Evolutionary conservation across 192 early-diverging fungal genomes (phyloP).

Genomic region (Ambispora gerdemannii): DNA sequence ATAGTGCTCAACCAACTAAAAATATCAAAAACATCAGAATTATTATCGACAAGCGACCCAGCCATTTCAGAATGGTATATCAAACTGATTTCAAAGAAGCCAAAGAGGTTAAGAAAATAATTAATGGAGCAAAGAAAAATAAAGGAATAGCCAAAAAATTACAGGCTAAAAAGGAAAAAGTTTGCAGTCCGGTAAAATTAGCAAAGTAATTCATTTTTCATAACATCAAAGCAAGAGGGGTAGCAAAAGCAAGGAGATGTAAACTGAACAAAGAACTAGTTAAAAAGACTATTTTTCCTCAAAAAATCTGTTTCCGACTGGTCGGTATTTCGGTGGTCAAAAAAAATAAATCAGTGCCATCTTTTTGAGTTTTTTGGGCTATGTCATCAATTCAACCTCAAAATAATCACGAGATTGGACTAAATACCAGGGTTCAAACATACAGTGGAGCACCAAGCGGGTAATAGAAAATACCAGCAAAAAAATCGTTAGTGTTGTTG

Average conservation of each 20-base stretch:
- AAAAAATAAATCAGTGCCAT: conserved; percentile 22
- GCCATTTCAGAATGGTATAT: conserved; percentile 21
- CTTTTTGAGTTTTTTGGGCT: not conserved
- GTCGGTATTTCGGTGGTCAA: conserved; percentile 21
- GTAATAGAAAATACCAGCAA: conserved; percentile 4
- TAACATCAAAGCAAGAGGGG: conserved; percentile 2
- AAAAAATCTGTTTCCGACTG: conserved; percentile 22
- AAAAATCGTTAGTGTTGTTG: conserved; percentile 18
- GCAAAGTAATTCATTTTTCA: conserved; percentile 10
- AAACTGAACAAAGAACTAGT: not conserved
- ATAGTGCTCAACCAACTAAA: not conserved
- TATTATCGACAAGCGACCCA: conserved; percentile 14
- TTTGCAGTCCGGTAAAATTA: conserved; percentile 21
- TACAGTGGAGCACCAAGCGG: not conserved
- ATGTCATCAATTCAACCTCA: conserved; percentile 8
- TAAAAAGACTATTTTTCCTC: conserved; percentile 9
- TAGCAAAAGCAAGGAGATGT: conserved; percentile 9
- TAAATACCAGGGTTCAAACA: not conserved
- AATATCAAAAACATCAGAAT: not conserved
- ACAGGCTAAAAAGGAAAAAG: conserved; percentile 1
- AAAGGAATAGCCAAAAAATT: conserved; percentile 13
- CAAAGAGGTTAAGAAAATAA: conserved; percentile 12
- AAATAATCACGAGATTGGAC: conserved; percentile 1
- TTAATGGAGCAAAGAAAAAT: conserved; percentile 6
- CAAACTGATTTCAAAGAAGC: conserved; percentile 15